Base-by-base conservation (phyloP, 257 asterid species). In the Solanum dulcamara region DNA sequence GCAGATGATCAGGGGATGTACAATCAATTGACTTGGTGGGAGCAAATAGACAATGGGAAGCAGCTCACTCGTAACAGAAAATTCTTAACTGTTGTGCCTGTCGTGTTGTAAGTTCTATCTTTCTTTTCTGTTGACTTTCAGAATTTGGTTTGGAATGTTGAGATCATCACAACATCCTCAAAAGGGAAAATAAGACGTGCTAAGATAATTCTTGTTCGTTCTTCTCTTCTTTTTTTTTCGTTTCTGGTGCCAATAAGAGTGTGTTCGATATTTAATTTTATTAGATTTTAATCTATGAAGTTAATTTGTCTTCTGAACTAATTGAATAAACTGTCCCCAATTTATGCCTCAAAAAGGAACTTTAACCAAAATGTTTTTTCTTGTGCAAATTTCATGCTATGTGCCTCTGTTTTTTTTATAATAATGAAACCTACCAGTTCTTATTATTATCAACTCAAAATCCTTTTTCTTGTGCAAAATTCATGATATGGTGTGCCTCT, bases 1-100 rank as follows among this genome's bases (percentile, higher is more conserved):
- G 93, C 98, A 87, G 98, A 95, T 90, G 98, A 95, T 87, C 98
- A 95, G 92, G 98, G 98, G 51, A 93, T 95, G 48, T 95, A 95
- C 86, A 95, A 95, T 90, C 81, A 92, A 24, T 89, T 95, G 91
- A 95, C 98, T 59, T 95, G 98, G 98, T 95, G 98, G 98, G 98
- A 95, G 89, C 98, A 95, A 90, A 92, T 95, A 30, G 98, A 95
- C 91, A 89, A 91, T 85, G 98, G 98, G 85, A 91, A 93, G 88
- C 98, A 95, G 92, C 97, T 93, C 90, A 95, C 98, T 59, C 97
- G 98, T 85, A 95, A 95, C 85, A 92, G 98, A 87, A 95, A 95
- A 90, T 95, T 95, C 88, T 92, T 95, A 64, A 95, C 98, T 30
- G 97, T 95, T 85, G 98, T 95, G 40, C 98, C 98, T 59, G 94